phyloP scores from a whole-genome alignment of 495 filamentous ascomycete species.

The Staphylotrichum tortipilum region DNA sequence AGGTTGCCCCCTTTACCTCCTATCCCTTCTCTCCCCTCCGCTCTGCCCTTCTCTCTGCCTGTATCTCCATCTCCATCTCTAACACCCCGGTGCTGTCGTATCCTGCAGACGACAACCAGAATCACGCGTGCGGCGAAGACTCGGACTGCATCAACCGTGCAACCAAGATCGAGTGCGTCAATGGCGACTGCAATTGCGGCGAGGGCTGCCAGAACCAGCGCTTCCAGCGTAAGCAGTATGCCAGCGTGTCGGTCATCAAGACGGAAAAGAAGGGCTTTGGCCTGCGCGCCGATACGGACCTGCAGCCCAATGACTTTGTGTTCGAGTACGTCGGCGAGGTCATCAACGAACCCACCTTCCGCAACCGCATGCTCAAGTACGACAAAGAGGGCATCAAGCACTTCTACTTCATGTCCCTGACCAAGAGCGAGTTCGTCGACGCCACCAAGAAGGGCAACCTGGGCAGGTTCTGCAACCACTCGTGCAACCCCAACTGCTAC shows the following conservation, averaged over 20 bases:
- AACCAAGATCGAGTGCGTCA: constrained; percentile 93
- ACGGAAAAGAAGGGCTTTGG: constrained; percentile 97
- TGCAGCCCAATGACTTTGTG: constrained; percentile 80
- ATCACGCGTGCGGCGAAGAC: constrained; percentile 88
- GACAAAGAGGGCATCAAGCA: constrained; percentile 94
- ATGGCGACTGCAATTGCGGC: constrained; percentile 77
- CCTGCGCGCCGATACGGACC: constrained; percentile 66
- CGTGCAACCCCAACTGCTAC: constrained; percentile 97
- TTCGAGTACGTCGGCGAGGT: constrained; percentile 99
- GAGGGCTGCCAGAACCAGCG: constrained; percentile 85
- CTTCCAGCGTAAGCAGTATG: constrained; percentile 85
- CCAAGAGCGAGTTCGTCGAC: constrained; percentile 93
- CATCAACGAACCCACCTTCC: constrained; percentile 84
- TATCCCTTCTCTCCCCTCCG: constrained; percentile 2
- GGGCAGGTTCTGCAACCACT: constrained; percentile 97
- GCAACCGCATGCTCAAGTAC: constrained; percentile 80
- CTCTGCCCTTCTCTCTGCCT: neutral
- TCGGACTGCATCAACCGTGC: constrained; percentile 98
- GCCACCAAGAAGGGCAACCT: constrained; percentile 95
- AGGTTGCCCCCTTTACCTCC: constrained; percentile 41
- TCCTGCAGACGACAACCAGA: constrained; percentile 55
- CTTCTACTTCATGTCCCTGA: constrained; percentile 99
- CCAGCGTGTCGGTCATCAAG: constrained; percentile 86
- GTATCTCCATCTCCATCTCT: neutral
- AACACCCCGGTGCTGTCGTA: constrained; percentile 1